phyloP scores from a whole-genome alignment of 768 basidiomycete species.

The Mycena alexandri region DNA sequence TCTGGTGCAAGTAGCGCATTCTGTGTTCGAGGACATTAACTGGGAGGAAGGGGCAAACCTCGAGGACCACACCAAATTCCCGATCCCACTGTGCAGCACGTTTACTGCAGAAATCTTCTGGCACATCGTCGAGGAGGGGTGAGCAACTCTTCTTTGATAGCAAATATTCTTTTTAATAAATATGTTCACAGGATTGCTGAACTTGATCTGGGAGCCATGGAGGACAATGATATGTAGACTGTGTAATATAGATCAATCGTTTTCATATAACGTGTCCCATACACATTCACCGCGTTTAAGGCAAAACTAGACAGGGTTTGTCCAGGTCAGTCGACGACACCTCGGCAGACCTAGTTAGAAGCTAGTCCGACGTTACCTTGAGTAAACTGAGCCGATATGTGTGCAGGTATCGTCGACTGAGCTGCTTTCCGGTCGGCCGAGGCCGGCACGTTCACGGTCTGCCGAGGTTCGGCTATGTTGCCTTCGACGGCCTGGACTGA shows the following conservation, averaged over 20 bases:
- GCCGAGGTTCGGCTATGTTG: neutral
- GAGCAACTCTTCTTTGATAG: neutral
- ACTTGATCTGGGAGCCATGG: too few relatives aligned
- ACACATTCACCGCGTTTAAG: constrained; percentile 1
- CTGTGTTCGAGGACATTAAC: neutral
- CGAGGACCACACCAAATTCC: constrained; percentile 14
- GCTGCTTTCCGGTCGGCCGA: neutral
- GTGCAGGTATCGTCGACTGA: neutral
- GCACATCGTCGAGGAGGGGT: constrained; percentile 18
- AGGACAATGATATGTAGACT: too few relatives aligned
- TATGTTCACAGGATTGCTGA: too few relatives aligned
- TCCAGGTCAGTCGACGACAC: neutral
- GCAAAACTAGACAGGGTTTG: neutral
- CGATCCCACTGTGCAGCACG: neutral
- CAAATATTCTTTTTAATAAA: too few relatives aligned
- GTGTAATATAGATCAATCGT: too few relatives aligned
- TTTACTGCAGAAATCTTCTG: neutral
- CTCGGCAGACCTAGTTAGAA: neutral
- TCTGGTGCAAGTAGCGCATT: neutral
- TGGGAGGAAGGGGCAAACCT: constrained; percentile 16
- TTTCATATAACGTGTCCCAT: too few relatives aligned
- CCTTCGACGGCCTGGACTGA: neutral
- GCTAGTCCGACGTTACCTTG: neutral
- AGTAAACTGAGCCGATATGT: neutral
- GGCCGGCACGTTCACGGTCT: neutral